phyloP scores from a whole-genome alignment of 2,329 filamentous ascomycete species.

The Teratosphaeria nubilosa region DNA sequence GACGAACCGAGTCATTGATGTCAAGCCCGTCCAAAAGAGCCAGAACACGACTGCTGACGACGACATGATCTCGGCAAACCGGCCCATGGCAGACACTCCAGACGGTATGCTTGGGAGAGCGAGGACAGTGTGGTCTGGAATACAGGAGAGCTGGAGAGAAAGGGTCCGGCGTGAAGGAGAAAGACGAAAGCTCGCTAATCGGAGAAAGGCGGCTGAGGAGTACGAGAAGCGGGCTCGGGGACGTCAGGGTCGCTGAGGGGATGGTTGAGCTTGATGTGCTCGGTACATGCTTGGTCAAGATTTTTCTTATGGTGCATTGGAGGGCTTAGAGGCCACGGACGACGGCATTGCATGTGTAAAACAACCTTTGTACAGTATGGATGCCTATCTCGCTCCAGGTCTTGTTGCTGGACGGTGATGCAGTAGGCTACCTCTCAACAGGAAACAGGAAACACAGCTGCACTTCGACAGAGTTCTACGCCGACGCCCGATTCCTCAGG shows the following conservation, averaged over 20 bases:
- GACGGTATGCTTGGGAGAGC: neutral
- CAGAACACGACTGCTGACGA: neutral
- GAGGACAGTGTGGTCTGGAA: neutral
- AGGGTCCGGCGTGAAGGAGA: neutral
- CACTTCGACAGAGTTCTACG: neutral
- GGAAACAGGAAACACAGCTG: neutral
- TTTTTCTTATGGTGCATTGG: neutral
- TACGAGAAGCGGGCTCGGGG: conserved; percentile 14
- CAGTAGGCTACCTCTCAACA: neutral
- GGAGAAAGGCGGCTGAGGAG: conserved; percentile 14
- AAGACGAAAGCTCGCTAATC: conserved; percentile 10
- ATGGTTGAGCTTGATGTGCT: no score
- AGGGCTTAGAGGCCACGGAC: neutral
- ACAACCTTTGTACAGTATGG: neutral
- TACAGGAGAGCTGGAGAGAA: conserved; percentile 6
- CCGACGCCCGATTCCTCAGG: neutral
- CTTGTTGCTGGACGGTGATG: neutral
- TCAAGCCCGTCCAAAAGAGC: neutral
- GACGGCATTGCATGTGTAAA: neutral
- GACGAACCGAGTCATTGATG: conserved; percentile 1
- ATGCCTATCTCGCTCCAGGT: neutral
- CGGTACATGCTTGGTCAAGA: neutral
- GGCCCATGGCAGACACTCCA: neutral
- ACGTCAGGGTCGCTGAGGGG: neutral
- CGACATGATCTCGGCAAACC: neutral